Percentiles rank a stretch among this genome's conserved stretches.
phyloP scores from a whole-genome alignment of 257 asterid genomes.

The Prunella vulgaris region DNA sequence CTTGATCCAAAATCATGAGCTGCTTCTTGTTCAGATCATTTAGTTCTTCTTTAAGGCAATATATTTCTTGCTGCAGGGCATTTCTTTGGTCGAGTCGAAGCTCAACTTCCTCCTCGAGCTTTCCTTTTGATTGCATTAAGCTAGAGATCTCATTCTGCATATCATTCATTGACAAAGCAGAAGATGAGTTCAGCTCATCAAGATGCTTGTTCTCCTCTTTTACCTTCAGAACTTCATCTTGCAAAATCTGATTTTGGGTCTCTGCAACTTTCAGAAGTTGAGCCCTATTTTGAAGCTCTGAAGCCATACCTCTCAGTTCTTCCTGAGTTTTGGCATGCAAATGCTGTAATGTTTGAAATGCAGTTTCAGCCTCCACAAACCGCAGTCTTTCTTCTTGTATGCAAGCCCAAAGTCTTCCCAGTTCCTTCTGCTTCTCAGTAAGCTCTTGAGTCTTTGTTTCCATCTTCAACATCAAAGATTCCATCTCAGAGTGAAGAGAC shows the following conservation, averaged over 20 bases:
- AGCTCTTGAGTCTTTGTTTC: conserved; percentile 79
- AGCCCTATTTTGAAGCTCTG: conserved; percentile 73
- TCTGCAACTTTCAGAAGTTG: conserved; percentile 47
- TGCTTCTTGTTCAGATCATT: conserved; percentile 58
- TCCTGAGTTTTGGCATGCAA: conserved; percentile 89
- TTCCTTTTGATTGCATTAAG: conserved; percentile 58
- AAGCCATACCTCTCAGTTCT: conserved; percentile 62
- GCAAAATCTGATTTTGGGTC: conserved; percentile 56
- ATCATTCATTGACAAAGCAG: conserved; percentile 52
- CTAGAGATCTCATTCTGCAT: conserved; percentile 66
- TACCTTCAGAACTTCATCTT: conserved; percentile 57
- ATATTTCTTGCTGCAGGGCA: conserved; percentile 93
- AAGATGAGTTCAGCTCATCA: conserved; percentile 52
- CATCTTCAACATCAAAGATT: conserved; percentile 65
- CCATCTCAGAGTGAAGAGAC: conserved; percentile 80
- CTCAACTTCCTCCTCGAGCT: conserved; percentile 84
- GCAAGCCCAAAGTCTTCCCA: conserved; percentile 80
- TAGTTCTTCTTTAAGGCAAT: conserved; percentile 85
- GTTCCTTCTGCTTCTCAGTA: conserved; percentile 81
- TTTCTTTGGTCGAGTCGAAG: conserved; percentile 82
- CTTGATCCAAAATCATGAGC: conserved; percentile 54
- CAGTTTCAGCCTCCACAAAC: conserved; percentile 94
- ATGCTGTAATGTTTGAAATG: conserved; percentile 90
- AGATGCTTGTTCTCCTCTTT: conserved; percentile 72
- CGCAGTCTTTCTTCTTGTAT: conserved; percentile 87